Base-by-base conservation (phyloP, 176 grass and related monocot genomes). In the Hyparrhenia diplandra region DNA sequence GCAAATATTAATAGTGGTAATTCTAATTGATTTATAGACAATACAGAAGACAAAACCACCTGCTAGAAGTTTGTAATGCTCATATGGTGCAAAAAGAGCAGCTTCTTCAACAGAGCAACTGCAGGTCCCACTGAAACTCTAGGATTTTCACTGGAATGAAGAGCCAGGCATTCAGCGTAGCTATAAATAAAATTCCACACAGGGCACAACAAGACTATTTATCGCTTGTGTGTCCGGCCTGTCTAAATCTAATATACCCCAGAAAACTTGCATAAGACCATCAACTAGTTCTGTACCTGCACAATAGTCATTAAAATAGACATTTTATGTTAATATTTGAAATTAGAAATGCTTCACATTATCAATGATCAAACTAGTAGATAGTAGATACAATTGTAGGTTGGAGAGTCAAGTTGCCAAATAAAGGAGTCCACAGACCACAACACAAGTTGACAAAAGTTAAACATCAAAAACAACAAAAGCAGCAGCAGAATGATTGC, bases 41-140 rank as follows among this genome's bases (percentile, higher is more conserved):
- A 72, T 68, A n/a, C n/a, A 83, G 16, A 68, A 97, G 20, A 73
- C 84, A 28, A 35, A 24, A 74, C 60, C 73, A 94, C 95, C 95
- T 98, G 95, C 95, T 98, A 41, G 95, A 98, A 51, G 92, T 98
- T 75, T 98, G 95, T 35, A 98, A 92, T 51, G 92, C 92, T 93
- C 95, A 87, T 91, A 98, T 75, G 95, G 95, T 59, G 95, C 90
- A 88, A 98, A 88, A 98, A 98, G 42, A 98, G 92, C 78, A 98
- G 84, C 84, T 91, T 92, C 84, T 95, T 98, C 43, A 98, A 67
- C 75, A 98, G 64, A 87, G 36, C 36, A 93, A 98, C 90, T 32
- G 95, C 90, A 77, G 92, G 95, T 57, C 88, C 92, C 46, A 98
- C 95, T 74, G 95, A 86, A 30, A 80, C 86, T 82, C 71, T 79